phyloP scores from a whole-genome alignment of 2,329 filamentous ascomycete genomes.

The Talaromyces piceae region DNA sequence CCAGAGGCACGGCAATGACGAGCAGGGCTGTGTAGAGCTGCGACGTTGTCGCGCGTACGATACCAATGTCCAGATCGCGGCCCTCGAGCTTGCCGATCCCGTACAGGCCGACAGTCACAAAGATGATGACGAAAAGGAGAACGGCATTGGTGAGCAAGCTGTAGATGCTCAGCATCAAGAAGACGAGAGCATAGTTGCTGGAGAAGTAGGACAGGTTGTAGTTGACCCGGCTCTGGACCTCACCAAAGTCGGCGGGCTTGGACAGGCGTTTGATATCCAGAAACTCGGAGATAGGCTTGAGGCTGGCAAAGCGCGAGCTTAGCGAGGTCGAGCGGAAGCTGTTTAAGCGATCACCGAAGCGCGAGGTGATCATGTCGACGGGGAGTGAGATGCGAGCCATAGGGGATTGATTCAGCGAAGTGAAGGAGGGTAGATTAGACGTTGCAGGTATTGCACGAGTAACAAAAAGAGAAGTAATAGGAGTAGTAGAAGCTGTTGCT shows the following conservation, averaged over 20 bases:
- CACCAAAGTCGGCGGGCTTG: slow-evolving; percentile 84
- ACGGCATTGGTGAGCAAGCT: slow-evolving; percentile 79
- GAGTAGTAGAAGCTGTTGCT: background rate
- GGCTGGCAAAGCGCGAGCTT: slow-evolving; percentile 78
- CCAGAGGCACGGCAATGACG: slow-evolving; percentile 74
- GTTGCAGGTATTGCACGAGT: too few relatives aligned
- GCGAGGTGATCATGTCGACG: slow-evolving; percentile 81
- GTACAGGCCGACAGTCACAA: slow-evolving; percentile 81
- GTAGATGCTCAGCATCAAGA: slow-evolving; percentile 94
- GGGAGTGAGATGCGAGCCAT: slow-evolving; percentile 93
- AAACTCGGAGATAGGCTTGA: slow-evolving; percentile 87
- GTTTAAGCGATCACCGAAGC: slow-evolving; percentile 84
- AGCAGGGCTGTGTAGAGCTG: slow-evolving; percentile 90
- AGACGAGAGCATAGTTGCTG: slow-evolving; percentile 94
- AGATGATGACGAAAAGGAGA: slow-evolving; percentile 85
- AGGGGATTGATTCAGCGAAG: slow-evolving; percentile 8
- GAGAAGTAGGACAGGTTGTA: slow-evolving; percentile 97
- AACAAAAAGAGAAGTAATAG: background rate
- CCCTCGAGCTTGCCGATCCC: slow-evolving; percentile 86
- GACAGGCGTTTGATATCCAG: slow-evolving; percentile 91
- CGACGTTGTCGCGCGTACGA: slow-evolving; percentile 73
- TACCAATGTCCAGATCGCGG: slow-evolving; percentile 78
- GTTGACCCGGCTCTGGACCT: slow-evolving; percentile 86
- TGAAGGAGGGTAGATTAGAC: background rate
- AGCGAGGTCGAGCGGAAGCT: slow-evolving; percentile 73